Base-by-base conservation (phyloP, 2,329 filamentous ascomycete genomes). In the Colletotrichum euphorbiae region DNA sequence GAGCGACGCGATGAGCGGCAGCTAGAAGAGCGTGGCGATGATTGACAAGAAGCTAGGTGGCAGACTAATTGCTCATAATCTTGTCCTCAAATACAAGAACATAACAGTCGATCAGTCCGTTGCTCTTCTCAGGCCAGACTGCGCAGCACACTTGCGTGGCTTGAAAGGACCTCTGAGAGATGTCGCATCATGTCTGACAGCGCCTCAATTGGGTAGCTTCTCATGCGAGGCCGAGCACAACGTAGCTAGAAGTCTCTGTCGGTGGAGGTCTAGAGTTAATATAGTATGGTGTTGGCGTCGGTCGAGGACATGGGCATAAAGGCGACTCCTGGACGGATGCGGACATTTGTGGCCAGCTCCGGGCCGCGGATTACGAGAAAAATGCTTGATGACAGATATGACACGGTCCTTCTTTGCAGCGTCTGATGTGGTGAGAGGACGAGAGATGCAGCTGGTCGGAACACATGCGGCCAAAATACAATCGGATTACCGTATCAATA, bases 131-230 rank as follows among this genome's bases (percentile, higher is more conserved):
- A 36, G 3, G 12, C 33, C 6, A 36, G 12, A 12, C 33, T 36
- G 33, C 12, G 33, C 12, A 36, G 12, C 7, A 36, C 12, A 12
- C 33, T 36, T 36, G 8, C 33, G 3, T 12, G 33, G 33, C 8
- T 36, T 9, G 12, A 36, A 13, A 11, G 13, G 36, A n/a, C 15
- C 11, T 54, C 75, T 19, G 75, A 79, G 60, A 77, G 75, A 6
- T 68, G 80, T 52, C 77, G 77, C 36, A 74, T 80, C 62, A 70
- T 76, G 17, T 73, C 80, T 40, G 75, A 78, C 57, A 62, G 71
- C n/a, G 74, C 21, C 38, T 38, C 15, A 19, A 51, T 31, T 19
- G 31, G n/a, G 48, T 13, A 33, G 48, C 36, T 56, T 61, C 58
- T 21, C 33, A 42, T 61, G 21, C 36, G 46, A 51, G 58, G 58